Percentiles rank a stretch among this genome's conserved stretches.
These are phyloP conservation scores for Styphnolobium japonicum DNA, from an alignment of 306 rosid genomes.

Conservation along the genomic window DNA sequence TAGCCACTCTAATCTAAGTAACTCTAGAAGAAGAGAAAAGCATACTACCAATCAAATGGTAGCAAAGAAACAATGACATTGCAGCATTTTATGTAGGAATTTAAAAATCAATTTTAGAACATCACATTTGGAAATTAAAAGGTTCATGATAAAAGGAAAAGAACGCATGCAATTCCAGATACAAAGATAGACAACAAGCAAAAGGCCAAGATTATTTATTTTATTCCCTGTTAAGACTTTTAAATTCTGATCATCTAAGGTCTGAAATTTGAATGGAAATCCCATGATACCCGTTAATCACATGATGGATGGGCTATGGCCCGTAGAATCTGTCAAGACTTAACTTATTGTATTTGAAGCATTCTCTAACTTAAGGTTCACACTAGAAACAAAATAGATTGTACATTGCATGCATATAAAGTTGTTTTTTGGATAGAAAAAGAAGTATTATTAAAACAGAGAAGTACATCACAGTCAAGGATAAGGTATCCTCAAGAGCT, in stretches of 20 bases:
- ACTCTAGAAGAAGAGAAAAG: not conserved
- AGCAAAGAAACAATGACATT: not conserved
- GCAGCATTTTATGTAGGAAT: not conserved
- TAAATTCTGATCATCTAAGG: not conserved
- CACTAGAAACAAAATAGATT: not conserved
- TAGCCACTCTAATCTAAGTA: not conserved
- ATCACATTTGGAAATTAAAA: not conserved
- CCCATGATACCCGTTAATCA: not conserved
- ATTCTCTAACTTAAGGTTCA: not conserved
- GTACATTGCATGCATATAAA: not conserved
- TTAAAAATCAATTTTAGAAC: not conserved
- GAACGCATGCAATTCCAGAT: not conserved
- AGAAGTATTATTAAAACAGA: not conserved
- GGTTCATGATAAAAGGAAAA: not conserved
- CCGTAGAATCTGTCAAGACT: not conserved
- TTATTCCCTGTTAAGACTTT: not conserved
- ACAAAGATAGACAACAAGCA: not conserved
- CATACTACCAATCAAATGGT: not conserved
- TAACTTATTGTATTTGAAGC: not conserved
- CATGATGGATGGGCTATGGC: not conserved
- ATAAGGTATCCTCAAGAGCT: not conserved
- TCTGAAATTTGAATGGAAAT: not conserved
- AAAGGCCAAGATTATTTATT: not conserved
- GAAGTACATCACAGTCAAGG: not conserved
- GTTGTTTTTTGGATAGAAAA: not conserved